Evolutionary conservation across 805 yeast genomes (phyloP).

Genomic region (Yarrowia sp.): DNA sequence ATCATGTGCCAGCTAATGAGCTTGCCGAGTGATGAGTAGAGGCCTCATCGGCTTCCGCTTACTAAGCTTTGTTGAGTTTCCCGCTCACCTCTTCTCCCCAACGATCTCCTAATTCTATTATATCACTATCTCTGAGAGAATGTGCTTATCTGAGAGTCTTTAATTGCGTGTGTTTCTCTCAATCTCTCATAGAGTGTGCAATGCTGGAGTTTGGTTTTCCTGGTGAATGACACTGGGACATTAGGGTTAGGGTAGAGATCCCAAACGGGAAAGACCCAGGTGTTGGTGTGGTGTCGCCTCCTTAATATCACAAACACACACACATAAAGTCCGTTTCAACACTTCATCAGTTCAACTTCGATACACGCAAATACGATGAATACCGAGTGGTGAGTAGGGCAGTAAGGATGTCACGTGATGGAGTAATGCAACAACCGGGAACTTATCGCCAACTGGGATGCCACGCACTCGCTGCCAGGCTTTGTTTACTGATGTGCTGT

Average conservation of each 20-base stretch:
- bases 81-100: background rate
- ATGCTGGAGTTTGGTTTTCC: no score
- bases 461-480: background rate
- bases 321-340: constrained; percentile 34
- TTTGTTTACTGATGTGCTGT: constrained; percentile 12
- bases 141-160: constrained; percentile 12
- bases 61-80: no score
- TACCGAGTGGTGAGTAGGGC: constrained; percentile 36
- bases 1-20: background rate
- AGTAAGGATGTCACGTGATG: no score
- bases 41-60: no score
- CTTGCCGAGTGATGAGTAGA: no score
- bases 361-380: constrained; percentile 31
- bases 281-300: constrained; percentile 57
- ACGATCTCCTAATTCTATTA: constrained; percentile 13
- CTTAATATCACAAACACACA: constrained; percentile 57
- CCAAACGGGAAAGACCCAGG: constrained; percentile 23
- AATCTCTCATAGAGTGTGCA: no score
- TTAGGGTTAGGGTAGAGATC: constrained; percentile 57
- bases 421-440: no score
- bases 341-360: constrained; percentile 39
- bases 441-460: no score
- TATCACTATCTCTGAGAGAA: constrained; percentile 1
- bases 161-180: no score
- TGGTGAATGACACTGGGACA: constrained; percentile 57